Evolutionary conservation across 2,329 filamentous ascomycete species (phyloP).

Genomic region (Dactylellina drechsleri): DNA sequence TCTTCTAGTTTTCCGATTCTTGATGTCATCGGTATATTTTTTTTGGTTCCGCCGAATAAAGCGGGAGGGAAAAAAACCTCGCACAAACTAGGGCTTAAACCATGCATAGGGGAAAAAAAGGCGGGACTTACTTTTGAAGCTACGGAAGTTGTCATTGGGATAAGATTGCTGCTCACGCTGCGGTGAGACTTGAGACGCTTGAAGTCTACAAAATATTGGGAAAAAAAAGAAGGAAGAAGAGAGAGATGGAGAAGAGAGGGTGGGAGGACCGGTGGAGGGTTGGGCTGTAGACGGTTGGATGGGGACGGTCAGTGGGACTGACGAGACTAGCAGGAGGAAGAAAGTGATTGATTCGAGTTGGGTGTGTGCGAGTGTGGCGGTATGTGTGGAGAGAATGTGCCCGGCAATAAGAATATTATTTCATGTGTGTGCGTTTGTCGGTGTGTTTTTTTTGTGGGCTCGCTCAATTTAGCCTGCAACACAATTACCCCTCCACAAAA

Average conservation of each 20-base stretch:
- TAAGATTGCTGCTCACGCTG: slow-evolving; percentile 46
- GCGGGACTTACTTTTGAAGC: slow-evolving; percentile 42
- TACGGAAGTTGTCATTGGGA: slow-evolving; percentile 41
- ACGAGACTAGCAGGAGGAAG: slow-evolving; percentile 16
- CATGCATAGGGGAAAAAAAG: slow-evolving; percentile 1
- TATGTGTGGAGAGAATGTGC: slow-evolving; percentile 4
- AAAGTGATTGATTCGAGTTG: slow-evolving; percentile 23
- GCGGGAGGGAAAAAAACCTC: slow-evolving; percentile 26
- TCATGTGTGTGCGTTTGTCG: too few relatives aligned
- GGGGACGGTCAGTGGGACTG: slow-evolving; percentile 32
- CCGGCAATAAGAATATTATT: slow-evolving; percentile 21
- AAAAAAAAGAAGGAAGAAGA: background rate
- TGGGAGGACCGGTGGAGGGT: slow-evolving; percentile 13
- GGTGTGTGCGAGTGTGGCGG: slow-evolving; percentile 37
- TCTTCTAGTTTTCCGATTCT: background rate
- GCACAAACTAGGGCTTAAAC: slow-evolving; percentile 54
- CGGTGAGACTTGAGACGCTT: slow-evolving; percentile 44
- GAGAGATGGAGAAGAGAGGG: slow-evolving; percentile 10
- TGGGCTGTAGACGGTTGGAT: slow-evolving; percentile 16
- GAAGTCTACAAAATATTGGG: slow-evolving; percentile 37
- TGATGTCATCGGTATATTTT: slow-evolving; percentile 9
- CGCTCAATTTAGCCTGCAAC: slow-evolving; percentile 2
- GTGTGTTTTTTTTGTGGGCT: too few relatives aligned
- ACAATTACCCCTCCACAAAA: slow-evolving; percentile 1
- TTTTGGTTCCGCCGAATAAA: slow-evolving; percentile 5